Percentiles rank a stretch among this genome's conserved stretches.
phyloP scores from a whole-genome alignment of 2,329 filamentous ascomycete genomes.

The Blastomyces silverae region DNA sequence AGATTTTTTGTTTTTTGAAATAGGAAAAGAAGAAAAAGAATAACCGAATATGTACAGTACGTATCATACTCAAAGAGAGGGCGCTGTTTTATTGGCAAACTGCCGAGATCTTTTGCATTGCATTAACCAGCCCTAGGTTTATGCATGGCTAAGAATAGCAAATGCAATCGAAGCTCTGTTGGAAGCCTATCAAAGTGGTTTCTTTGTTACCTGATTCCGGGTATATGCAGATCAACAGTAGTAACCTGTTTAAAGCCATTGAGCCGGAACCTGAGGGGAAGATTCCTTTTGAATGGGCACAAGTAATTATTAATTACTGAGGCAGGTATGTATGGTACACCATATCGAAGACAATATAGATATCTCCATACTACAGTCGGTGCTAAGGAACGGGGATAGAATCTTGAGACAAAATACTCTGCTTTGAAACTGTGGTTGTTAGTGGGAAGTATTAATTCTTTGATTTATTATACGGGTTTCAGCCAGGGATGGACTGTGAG shows the following conservation, averaged over 20 bases:
- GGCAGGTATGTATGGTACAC: neutral
- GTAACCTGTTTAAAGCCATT: neutral
- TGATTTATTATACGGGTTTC: neutral
- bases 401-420: no score
- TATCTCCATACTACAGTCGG: neutral
- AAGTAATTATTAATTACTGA: neutral
- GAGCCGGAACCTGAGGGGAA: neutral
- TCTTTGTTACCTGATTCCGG: neutral
- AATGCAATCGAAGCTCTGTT: constrained; percentile 2
- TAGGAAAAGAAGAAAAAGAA: neutral
- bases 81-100: neutral
- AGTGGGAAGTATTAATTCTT: neutral
- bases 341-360: neutral
- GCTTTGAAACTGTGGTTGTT: neutral
- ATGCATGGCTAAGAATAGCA: neutral
- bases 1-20: no score
- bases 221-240: neutral
- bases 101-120: neutral
- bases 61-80: constrained; percentile 4
- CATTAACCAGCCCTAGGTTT: neutral
- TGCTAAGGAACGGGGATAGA: neutral
- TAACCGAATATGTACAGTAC: neutral
- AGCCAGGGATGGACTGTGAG: no score
- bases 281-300: neutral
- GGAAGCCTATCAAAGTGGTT: neutral